Percentiles rank a stretch among this genome's conserved stretches.
These are phyloP conservation scores for Aspergillus puulaauensis DNA, from an alignment of 2,329 filamentous ascomycete genomes.

Conservation along the genomic window DNA sequence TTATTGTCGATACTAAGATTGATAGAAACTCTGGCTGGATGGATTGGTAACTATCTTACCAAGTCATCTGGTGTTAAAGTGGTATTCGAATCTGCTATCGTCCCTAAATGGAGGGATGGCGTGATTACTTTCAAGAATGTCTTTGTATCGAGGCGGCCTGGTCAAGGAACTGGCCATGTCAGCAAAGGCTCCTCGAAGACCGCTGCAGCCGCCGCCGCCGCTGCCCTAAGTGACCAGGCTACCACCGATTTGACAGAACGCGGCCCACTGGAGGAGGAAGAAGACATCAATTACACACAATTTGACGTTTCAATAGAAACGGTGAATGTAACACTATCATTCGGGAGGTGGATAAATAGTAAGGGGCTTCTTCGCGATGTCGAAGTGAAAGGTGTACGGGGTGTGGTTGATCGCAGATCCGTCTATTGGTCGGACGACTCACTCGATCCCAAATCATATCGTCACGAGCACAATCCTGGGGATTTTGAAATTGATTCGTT, in stretches of 20 bases:
- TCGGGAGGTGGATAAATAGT: conserved; percentile 98
- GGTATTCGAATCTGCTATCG: conserved; percentile 95
- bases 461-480: conserved; percentile 81
- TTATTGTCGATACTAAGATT: conserved; percentile 19
- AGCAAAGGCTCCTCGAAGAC: conserved; percentile 86
- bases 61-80: conserved; percentile 90
- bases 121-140: conserved; percentile 97
- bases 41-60: conserved; percentile 94
- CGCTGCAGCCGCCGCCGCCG: conserved; percentile 79
- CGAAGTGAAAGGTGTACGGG: conserved; percentile 88
- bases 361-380: conserved; percentile 90
- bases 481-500: conserved; percentile 98
- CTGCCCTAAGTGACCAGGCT: conserved; percentile 49
- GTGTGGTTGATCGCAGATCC: conserved; percentile 85
- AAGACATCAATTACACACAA: conserved; percentile 96
- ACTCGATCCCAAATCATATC: conserved; percentile 80
- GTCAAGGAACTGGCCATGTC: conserved; percentile 76
- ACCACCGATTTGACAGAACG: conserved; percentile 41
- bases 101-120: conserved; percentile 91
- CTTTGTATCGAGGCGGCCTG: conserved; percentile 87
- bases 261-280: conserved; percentile 50
- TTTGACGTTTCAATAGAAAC: conserved; percentile 94
- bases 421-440: conserved; percentile 69
- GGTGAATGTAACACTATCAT: conserved; percentile 93
- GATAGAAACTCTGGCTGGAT: conserved; percentile 83